Percentiles rank a stretch among this genome's conserved stretches.
phyloP scores from a whole-genome alignment of 1,139 yeast species.

The Debaryomycetaceae sp. region DNA sequence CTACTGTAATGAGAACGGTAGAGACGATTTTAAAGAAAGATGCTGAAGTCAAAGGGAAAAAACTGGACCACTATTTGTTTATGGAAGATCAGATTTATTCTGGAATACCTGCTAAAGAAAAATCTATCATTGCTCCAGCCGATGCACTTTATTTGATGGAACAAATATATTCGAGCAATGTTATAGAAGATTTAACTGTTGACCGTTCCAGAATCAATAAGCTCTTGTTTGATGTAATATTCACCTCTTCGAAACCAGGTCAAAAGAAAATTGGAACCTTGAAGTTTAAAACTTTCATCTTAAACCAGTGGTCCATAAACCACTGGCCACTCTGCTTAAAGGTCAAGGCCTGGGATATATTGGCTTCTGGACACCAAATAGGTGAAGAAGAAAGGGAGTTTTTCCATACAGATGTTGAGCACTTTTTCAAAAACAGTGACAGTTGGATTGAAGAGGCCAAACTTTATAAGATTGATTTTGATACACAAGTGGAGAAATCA shows the following conservation, averaged over 20 bases:
- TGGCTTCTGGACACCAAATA: conserved; percentile 18
- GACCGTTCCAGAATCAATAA: conserved; percentile 26
- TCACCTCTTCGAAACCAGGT: conserved; percentile 26
- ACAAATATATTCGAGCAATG: conserved; percentile 28
- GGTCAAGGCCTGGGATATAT: conserved; percentile 30
- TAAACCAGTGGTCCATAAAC: conserved; percentile 41
- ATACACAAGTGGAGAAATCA: conserved; percentile 51
- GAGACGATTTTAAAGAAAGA: conserved; percentile 17
- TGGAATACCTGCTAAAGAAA: conserved; percentile 30
- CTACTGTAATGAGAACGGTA: conserved; percentile 21
- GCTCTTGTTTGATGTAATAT: conserved; percentile 26
- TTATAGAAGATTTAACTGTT: conserved; percentile 25
- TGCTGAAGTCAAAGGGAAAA: conserved; percentile 19
- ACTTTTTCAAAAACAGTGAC: conserved; percentile 34
- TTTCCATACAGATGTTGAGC: conserved; percentile 28
- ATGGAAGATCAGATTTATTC: conserved; percentile 45
- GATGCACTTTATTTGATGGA: conserved; percentile 54
- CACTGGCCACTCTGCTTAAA: conserved; percentile 33
- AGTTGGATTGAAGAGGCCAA: conserved; percentile 44
- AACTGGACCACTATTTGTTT: conserved; percentile 20
- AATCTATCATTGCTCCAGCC: conserved; percentile 61
- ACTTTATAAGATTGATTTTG: conserved; percentile 44
- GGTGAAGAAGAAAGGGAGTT: conserved; percentile 31
- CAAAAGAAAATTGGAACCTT: conserved; percentile 38
- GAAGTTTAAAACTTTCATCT: conserved; percentile 36